Conservation (phyloP, 148 eudicot species). For the Selenicereus undatus region DNA sequence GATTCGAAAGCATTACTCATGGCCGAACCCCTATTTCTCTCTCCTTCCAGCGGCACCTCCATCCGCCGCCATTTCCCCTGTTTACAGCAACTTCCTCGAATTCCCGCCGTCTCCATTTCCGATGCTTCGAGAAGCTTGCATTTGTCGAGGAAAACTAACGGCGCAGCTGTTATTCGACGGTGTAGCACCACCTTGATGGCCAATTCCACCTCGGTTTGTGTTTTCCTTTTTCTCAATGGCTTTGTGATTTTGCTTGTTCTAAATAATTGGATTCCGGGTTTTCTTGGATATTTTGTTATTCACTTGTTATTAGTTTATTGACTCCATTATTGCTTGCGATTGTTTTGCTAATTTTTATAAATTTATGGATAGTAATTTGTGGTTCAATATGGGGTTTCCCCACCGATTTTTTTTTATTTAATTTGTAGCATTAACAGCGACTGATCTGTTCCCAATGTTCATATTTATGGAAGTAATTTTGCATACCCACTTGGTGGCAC, state of each 20-base stretch:
- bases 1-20: conserved; percentile 30
- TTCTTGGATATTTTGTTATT: no score
- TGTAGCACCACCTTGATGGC: conserved; percentile 22
- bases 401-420: no score
- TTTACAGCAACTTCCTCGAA: conserved; percentile 18
- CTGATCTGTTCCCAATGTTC: no score
- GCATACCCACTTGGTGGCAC: no score
- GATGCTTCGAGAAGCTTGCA: conserved; percentile 28
- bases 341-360: not conserved
- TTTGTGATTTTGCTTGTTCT: not conserved
- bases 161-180: conserved; percentile 18
- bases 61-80: conserved; percentile 18
- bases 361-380: no score
- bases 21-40: conserved; percentile 29
- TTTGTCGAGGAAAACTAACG: conserved; percentile 1
- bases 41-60: conserved; percentile 20
- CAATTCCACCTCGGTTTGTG: conserved; percentile 27
- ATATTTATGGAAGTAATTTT: no score
- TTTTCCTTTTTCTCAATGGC: not conserved
- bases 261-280: not conserved
- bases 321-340: not conserved
- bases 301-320: not conserved
- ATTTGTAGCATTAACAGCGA: no score
- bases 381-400: no score
- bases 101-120: not conserved